Evolutionary conservation across 2,329 filamentous ascomycete species (phyloP), one percentile per base, ranked within the genome.

Genomic region (Penicillium expansum): DNA sequence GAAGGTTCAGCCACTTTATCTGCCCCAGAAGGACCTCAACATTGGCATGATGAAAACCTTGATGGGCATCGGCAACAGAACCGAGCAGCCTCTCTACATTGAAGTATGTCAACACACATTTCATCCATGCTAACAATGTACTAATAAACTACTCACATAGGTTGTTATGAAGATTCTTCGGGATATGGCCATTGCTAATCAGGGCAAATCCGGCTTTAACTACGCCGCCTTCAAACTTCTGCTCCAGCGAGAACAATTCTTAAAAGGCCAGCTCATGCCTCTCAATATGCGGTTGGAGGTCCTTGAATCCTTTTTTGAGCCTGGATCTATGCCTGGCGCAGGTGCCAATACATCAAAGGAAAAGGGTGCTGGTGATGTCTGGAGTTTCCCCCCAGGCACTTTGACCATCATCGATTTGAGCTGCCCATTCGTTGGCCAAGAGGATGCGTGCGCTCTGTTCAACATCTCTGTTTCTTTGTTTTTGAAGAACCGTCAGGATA

Each of bases 371-470:
- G 33, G 62, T 10, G 50, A 61, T 29, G 58, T 60, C 33, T 69
- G 71, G 62, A 68, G 63, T 38, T 70, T 74, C 10, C 5, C 27
- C 20, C 20, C 54, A 0, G 41, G 48, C 7, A 52, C 16, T 27
- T n/a, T 56, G 24, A 89, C 84, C 0, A 87, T 90, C 48, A 76
- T 92, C 6, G 90, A 94, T 64, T 75, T 94, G 0, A 89, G 85
- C 0, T 90, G 88, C 67, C 86, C 88, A 0, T 91, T 87, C 62
- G 77, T 92, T 5, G 86, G 86, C 0, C 71, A 84, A 0, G 82
- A 86, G 24, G 84, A 82, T 37, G 88, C 88, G 0, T 93, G 89
- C 65, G 79, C 83, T 0, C 75, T 93, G 0, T 93, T 93, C 71
- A 86, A 88, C 52, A 87, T 92, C 39, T 88, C 84, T 20, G 76